Base-by-base conservation (phyloP, 164 flowering plant species). In the Piper longum region DNA sequence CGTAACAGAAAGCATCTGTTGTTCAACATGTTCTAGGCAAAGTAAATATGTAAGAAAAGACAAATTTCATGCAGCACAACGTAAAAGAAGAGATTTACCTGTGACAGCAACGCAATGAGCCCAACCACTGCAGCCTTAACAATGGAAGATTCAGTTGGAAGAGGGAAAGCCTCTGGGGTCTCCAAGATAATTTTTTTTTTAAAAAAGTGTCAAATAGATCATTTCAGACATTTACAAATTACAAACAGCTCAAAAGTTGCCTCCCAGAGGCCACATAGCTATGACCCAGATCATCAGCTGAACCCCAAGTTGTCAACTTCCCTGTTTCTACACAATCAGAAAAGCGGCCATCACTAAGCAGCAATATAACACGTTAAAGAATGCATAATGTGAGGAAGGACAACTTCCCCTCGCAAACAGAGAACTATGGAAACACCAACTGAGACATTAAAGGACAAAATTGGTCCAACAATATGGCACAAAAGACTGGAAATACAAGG, bases 271-370 rank as follows among this genome's bases (percentile, higher is more conserved):
- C 85, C 69, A 95, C 80, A 70, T 88, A 95, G 81, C 99, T 85
- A 73, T 88, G 96, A 65, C 97, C 97, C 60, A 84, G 80, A 76
- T 91, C 96, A 76, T 91, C 97, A 9, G 99, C 82, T 42, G 99
- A 87, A 70, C 99, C 99, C 99, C 99, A 95, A 16, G 99, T 95
- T 26, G 85, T 88, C 54, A 95, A 83, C 87, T 89, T 91, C 64
- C 99, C 95, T 14, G 80, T 72, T 48, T 85, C 99, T 93, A 77
- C 64, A 70, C 42, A 5, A 65, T 51, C 56, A 65, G 4, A 4
- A 60, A 60, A 13, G 12, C 60, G 14, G 12, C 26, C 42, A 36
- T 57, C 26, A 57, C 14, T 12, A 11, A 14, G 11, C 14, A 9
- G 36, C 36, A 26, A 26, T 26, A 26, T 26, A 26, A 26, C 36